Conservation (phyloP, 2,329 filamentous ascomycete genomes). For the Cordyceps militaris region DNA sequence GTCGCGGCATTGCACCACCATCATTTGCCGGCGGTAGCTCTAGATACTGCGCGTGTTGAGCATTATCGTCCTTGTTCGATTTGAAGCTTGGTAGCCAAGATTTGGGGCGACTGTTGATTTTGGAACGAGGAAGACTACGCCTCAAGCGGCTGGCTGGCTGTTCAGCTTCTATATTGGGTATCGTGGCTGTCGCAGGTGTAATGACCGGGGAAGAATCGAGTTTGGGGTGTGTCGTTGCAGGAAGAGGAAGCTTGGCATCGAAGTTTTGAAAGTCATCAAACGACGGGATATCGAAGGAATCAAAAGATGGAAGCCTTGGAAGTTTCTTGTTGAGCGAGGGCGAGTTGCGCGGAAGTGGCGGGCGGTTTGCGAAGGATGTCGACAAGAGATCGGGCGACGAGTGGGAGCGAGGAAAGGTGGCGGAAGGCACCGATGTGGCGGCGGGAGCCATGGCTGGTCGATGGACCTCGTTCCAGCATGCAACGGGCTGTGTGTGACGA, state of each 20-base stretch:
- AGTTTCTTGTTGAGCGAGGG: constrained; percentile 22
- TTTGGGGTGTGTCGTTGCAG: constrained; percentile 15
- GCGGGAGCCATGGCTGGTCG: constrained; percentile 30
- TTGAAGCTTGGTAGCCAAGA: constrained; percentile 47
- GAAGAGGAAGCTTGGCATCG: constrained; percentile 38
- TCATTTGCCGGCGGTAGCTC: constrained; percentile 22
- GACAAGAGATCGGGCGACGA: constrained; percentile 28
- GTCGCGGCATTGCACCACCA: constrained; percentile 15
- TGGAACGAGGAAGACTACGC: not conserved
- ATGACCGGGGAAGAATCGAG: not conserved
- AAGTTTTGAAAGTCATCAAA: constrained; percentile 45
- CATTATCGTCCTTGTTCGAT: constrained; percentile 25
- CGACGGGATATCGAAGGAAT: constrained; percentile 45
- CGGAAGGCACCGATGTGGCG: constrained; percentile 21
- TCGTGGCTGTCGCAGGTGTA: not conserved
- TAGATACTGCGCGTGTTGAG: constrained; percentile 20
- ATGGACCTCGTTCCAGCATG: not conserved
- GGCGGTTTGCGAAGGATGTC: constrained; percentile 18
- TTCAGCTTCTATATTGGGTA: constrained; percentile 29
- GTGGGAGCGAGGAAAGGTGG: constrained; percentile 27
- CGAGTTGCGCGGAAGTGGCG: constrained; percentile 9
- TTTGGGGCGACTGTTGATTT: constrained; percentile 40
- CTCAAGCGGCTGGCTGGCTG: constrained; percentile 21
- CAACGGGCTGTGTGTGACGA: not conserved
- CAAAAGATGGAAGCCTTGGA: constrained; percentile 26